Conservation (phyloP, 1,284 basidiomycete genomes). For the Trametes sp. region DNA sequence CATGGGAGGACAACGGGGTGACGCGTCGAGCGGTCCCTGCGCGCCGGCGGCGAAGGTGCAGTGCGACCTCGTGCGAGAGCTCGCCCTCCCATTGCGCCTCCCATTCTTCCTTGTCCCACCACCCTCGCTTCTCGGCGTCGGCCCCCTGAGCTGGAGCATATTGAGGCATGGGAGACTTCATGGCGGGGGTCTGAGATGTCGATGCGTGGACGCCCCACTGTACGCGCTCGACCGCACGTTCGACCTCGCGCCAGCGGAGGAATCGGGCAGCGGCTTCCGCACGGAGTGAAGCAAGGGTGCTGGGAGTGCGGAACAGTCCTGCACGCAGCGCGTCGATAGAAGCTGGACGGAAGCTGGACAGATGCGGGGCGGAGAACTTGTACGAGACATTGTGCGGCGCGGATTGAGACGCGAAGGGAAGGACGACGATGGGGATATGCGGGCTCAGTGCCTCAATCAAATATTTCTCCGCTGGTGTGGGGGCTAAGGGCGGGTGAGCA, state of each 20-base stretch:
- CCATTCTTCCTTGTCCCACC: constrained; percentile 67
- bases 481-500: constrained; percentile 34
- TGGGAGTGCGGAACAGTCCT: constrained; percentile 67
- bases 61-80: constrained; percentile 65
- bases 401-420: constrained; percentile 45
- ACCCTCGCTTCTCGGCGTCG: constrained; percentile 15
- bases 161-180: constrained; percentile 1
- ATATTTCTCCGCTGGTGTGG: constrained; percentile 48
- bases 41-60: constrained; percentile 33
- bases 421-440: constrained; percentile 63
- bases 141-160: constrained; percentile 5
- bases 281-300: constrained; percentile 60
- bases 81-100: constrained; percentile 67
- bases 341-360: constrained; percentile 62
- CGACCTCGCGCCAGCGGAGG: constrained; percentile 72
- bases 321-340: constrained; percentile 58
- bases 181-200: not conserved
- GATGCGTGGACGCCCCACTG: constrained; percentile 21
- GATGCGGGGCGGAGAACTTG: constrained; percentile 37
- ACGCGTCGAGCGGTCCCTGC: constrained; percentile 18
- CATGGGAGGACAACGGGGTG: constrained; percentile 15
- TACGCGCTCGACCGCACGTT: constrained; percentile 51
- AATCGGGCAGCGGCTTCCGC: constrained; percentile 74
- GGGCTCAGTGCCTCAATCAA: constrained; percentile 59
- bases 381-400: constrained; percentile 10